Conservation (phyloP, 1,284 basidiomycete genomes). For the Ustilago tritici region DNA sequence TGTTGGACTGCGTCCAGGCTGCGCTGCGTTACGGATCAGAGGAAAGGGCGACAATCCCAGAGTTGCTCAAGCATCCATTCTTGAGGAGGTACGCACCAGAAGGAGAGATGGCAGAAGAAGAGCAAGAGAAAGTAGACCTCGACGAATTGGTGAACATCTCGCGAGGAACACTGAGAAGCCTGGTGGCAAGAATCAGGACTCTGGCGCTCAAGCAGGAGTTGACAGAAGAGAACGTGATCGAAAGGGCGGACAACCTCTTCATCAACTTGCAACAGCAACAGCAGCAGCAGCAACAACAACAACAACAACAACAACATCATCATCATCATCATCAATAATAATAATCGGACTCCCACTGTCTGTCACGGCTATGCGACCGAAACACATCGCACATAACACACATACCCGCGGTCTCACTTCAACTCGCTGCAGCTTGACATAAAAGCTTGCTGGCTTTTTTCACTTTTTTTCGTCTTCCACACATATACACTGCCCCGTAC, state of each 20-base stretch:
- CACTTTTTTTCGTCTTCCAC: constrained; percentile 9
- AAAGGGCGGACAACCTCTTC: constrained; percentile 56
- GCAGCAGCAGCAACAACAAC: constrained; percentile 21
- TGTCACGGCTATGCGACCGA: not conserved
- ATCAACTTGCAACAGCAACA: constrained; percentile 42
- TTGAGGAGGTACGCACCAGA: constrained; percentile 51
- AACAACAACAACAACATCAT: constrained; percentile 23
- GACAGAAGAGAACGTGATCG: constrained; percentile 58
- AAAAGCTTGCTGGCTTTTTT: not conserved
- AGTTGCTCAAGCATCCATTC: constrained; percentile 72
- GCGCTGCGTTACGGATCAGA: constrained; percentile 81
- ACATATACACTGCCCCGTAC: constrained; percentile 13
- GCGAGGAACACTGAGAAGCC: constrained; percentile 46
- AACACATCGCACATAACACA: not conserved
- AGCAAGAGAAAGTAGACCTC: constrained; percentile 17
- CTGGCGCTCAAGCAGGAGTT: constrained; percentile 57
- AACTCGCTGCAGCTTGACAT: not conserved
- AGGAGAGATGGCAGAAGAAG: constrained; percentile 20
- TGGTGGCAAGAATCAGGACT: constrained; percentile 54
- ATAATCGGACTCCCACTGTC: not conserved
- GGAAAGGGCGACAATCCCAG: constrained; percentile 83
- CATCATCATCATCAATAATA: constrained; percentile 24
- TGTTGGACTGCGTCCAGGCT: constrained; percentile 80
- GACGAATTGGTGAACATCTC: constrained; percentile 55
- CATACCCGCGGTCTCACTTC: constrained; percentile 9